Conservation (phyloP, 805 yeast genomes). For the Cyberlindnera petersonii region DNA sequence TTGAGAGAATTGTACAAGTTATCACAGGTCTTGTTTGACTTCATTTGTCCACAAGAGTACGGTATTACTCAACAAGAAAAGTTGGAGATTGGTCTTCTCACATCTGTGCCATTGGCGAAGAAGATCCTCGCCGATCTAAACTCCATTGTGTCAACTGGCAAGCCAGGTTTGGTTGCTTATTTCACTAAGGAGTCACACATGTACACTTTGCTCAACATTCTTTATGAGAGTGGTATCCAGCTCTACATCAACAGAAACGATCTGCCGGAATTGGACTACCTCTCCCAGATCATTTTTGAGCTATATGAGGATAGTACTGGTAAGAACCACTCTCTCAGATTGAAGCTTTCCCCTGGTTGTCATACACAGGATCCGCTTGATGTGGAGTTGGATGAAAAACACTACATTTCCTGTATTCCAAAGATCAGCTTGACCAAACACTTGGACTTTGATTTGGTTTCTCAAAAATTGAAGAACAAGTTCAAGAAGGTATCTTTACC, state of each 20-base stretch:
- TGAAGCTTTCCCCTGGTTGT: slow-evolving; percentile 96
- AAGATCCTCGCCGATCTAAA: slow-evolving; percentile 80
- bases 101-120: slow-evolving; percentile 89
- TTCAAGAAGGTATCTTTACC: slow-evolving; percentile 88
- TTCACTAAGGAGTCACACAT: slow-evolving; percentile 97
- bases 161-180: slow-evolving; percentile 82
- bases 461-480: slow-evolving; percentile 73
- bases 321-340: slow-evolving; percentile 83
- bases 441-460: slow-evolving; percentile 84
- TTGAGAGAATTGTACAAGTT: slow-evolving; percentile 84
- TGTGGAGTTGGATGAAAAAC: slow-evolving; percentile 92
- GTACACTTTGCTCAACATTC: slow-evolving; percentile 84
- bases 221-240: slow-evolving; percentile 91
- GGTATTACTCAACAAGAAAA: slow-evolving; percentile 96
- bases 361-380: slow-evolving; percentile 97
- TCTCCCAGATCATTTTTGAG: slow-evolving; percentile 93
- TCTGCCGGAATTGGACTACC: slow-evolving; percentile 90
- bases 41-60: slow-evolving; percentile 97
- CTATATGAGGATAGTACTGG: slow-evolving; percentile 77
- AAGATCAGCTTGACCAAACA: slow-evolving; percentile 87
- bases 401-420: slow-evolving; percentile 94
- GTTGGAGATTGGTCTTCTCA: slow-evolving; percentile 89
- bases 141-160: slow-evolving; percentile 69
- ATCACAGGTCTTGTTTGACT: slow-evolving; percentile 91
- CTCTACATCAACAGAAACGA: slow-evolving; percentile 94